These are phyloP conservation scores for Backusella sp. DNA, from an alignment of 192 early-diverging fungal species.

Conservation along the genomic window DNA sequence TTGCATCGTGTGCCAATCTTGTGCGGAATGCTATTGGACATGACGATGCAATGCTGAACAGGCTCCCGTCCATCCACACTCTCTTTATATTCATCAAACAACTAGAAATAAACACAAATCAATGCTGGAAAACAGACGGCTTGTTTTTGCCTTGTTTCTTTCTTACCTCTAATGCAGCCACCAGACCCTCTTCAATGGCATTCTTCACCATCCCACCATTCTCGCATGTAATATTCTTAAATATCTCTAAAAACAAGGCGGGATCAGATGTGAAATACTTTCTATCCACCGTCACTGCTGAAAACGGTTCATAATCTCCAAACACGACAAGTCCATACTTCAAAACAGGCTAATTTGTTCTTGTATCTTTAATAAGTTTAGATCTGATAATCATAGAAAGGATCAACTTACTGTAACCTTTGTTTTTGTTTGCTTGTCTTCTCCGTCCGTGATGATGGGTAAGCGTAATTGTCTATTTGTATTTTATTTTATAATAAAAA, in stretches of 20 bases:
- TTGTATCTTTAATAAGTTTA: not conserved
- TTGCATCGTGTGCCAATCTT: conserved; percentile 46
- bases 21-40: conserved; percentile 51
- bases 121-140: not conserved
- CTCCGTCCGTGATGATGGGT: conserved; percentile 45
- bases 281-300: conserved; percentile 48
- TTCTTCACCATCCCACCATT: conserved; percentile 56
- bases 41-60: conserved; percentile 53
- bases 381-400: not conserved
- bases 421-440: conserved; percentile 46
- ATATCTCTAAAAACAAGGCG: conserved; percentile 41
- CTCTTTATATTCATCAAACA: conserved; percentile 53
- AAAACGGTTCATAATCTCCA: conserved; percentile 52
- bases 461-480: conserved; percentile 51
- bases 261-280: conserved; percentile 51
- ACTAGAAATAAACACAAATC: conserved; percentile 19
- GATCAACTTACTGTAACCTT: conserved; percentile 48
- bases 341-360: conserved; percentile 42
- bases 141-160: not conserved
- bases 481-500: not conserved
- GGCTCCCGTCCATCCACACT: conserved; percentile 27
- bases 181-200: conserved; percentile 62
- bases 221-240: conserved; percentile 45
- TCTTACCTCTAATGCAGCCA: conserved; percentile 59
- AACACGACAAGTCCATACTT: conserved; percentile 55